Base-by-base conservation (phyloP, 2,329 filamentous ascomycete species). In the Diaporthe sp. region DNA sequence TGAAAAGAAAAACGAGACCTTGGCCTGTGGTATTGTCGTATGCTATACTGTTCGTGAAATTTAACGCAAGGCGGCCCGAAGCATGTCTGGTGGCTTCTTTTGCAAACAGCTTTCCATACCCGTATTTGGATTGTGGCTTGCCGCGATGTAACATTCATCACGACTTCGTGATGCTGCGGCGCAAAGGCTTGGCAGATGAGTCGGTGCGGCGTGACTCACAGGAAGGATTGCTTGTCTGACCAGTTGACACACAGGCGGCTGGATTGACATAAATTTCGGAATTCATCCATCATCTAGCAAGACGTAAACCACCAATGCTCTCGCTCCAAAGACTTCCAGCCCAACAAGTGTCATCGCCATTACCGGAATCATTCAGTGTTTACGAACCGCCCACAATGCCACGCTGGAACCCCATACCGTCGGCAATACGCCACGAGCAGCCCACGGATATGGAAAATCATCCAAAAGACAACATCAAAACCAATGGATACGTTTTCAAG, bases 361-460 rank as follows among this genome's bases (percentile, higher is more conserved):
- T n/a, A 12, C 35, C 10, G 10, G 35, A n/a, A n/a, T 19, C 15
- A 30, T 68, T 15, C 13, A 40, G 7, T 45, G 4, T 3, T 47
- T 40, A 22, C 45, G 4, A 30, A 40, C 4, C 22, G 33, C 8
- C 47, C 13, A 54, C 5, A 19, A 68, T 68, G 64, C 47, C 64
- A 22, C 47, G 64, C 47, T 68, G 64, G 64, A 54, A 68, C 33
- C 64, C 64, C 7, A 68, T 68, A 40, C 64, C 64, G n/a, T 68
- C 64, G 33, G 64, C n/a, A 19, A 3, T 54, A 19, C 30, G 64
- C 64, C 33, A 28, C 22, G 64, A 68, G n/a, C 13, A 52, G 33
- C 1, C 47, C n/a, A 54, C n/a, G 2, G 33, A 40, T 6, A 4
- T 7, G n/a, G n/a, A 35, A 28, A 13, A 38, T 1, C 33, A 25